phyloP scores from a whole-genome alignment of 768 basidiomycete species.

The Gloeopeniophorella convolvens region DNA sequence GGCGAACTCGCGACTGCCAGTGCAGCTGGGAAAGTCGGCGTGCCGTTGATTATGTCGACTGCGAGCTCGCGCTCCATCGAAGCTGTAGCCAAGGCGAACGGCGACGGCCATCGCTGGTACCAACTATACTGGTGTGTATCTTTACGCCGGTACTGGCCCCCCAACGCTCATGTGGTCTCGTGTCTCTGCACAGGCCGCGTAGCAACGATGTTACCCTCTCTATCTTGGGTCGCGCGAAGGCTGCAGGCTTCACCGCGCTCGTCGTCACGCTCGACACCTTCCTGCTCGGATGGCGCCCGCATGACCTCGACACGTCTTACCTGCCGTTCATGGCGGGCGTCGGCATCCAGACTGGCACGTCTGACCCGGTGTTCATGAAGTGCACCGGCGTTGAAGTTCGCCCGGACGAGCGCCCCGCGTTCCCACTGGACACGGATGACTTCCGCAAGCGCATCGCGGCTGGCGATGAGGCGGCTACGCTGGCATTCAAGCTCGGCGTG shows the following conservation, averaged over 20 bases:
- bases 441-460: constrained; percentile 35
- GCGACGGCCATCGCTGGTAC: constrained; percentile 65
- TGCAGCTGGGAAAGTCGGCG: constrained; percentile 52
- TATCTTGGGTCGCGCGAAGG: constrained; percentile 58
- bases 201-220: constrained; percentile 56
- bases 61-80: constrained; percentile 70
- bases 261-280: constrained; percentile 79
- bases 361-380: constrained; percentile 77
- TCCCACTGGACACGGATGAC: constrained; percentile 53
- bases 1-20: constrained; percentile 66
- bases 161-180: neutral
- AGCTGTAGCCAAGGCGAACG: constrained; percentile 68
- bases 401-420: constrained; percentile 35
- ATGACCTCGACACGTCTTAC: constrained; percentile 59
- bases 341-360: constrained; percentile 59
- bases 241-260: constrained; percentile 58
- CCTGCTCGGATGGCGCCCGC: constrained; percentile 68
- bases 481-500: constrained; percentile 41
- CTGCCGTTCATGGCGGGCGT: constrained; percentile 62
- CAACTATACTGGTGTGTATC: constrained; percentile 67
- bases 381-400: constrained; percentile 42
- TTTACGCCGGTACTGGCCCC: neutral
- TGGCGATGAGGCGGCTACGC: constrained; percentile 43
- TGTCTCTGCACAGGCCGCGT: constrained; percentile 59
- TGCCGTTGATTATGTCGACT: constrained; percentile 73